Conservation (phyloP, 202 grass and related monocot genomes). For the Cymbopogon flexuosus region DNA sequence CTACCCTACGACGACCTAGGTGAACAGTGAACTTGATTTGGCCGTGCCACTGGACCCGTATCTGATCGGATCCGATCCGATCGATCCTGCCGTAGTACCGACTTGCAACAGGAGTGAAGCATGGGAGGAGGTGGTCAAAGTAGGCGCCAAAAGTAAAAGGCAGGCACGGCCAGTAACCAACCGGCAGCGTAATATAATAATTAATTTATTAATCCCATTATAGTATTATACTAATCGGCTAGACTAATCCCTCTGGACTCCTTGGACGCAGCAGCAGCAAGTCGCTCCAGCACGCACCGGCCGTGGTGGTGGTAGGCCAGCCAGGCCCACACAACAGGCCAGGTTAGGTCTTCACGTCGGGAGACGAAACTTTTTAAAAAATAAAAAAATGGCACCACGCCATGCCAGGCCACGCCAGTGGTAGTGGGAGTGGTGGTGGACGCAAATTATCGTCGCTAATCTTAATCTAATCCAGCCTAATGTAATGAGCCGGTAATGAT, state of each 20-base stretch:
- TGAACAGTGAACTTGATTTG: not conserved
- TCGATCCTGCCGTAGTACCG: not conserved
- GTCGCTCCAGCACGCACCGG: not conserved
- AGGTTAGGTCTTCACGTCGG: conserved; percentile 31
- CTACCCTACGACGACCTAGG: not conserved
- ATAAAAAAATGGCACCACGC: not conserved
- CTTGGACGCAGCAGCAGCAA: conserved; percentile 33
- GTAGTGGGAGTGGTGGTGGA: not conserved
- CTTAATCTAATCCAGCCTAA: not conserved
- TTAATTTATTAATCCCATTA: no score
- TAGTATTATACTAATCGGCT: not conserved
- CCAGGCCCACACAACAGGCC: not conserved
- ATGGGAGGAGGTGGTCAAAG: not conserved
- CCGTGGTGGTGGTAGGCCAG: not conserved
- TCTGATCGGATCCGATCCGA: not conserved
- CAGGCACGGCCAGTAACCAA: not conserved
- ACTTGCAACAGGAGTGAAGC: not conserved
- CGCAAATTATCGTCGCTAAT: not conserved
- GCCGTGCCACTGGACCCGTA: not conserved
- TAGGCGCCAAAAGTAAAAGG: not conserved
- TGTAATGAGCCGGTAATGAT: not conserved
- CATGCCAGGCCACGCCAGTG: not conserved
- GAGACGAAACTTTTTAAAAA: not conserved
- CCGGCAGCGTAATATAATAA: not conserved
- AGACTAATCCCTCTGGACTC: conserved; percentile 8